A percentile compares a stretch with the other conserved stretches of the same genome.
Evolutionary conservation across 2,329 filamentous ascomycete genomes (phyloP).

Genomic region (Scedosporium boydii): DNA sequence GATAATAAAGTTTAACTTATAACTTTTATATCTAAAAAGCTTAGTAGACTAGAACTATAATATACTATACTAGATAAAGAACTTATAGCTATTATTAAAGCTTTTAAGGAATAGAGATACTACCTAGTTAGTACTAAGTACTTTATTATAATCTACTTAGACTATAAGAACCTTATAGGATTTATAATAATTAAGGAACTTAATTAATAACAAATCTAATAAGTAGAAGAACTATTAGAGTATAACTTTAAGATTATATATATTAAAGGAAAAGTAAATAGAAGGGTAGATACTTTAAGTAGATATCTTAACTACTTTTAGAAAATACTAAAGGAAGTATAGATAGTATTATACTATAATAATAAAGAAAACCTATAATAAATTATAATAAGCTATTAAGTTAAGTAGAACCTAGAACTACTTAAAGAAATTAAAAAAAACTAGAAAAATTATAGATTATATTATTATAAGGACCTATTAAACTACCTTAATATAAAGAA

Average conservation of each 20-base stretch:
- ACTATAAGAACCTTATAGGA: background rate
- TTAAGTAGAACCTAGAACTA: background rate
- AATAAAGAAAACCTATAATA: background rate
- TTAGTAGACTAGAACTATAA: background rate
- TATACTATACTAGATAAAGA: background rate
- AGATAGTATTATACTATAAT: background rate
- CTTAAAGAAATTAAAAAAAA: background rate
- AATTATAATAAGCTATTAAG: background rate
- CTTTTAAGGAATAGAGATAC: background rate
- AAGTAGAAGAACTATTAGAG: background rate
- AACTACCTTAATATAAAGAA: too few relatives aligned
- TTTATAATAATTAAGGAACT: background rate
- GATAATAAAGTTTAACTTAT: background rate
- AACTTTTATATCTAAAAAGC: background rate
- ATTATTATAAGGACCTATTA: too few relatives aligned
- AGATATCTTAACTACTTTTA: background rate
- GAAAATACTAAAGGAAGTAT: background rate
- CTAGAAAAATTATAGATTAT: background rate
- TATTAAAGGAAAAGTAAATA: background rate
- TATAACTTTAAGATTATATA: background rate
- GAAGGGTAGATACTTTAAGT: background rate
- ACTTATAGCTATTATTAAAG: background rate
- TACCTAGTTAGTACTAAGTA: background rate
- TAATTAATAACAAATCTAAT: background rate
- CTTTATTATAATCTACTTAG: background rate